Conservation (phyloP, 768 basidiomycete species). For the Leccinum barrowsii region DNA sequence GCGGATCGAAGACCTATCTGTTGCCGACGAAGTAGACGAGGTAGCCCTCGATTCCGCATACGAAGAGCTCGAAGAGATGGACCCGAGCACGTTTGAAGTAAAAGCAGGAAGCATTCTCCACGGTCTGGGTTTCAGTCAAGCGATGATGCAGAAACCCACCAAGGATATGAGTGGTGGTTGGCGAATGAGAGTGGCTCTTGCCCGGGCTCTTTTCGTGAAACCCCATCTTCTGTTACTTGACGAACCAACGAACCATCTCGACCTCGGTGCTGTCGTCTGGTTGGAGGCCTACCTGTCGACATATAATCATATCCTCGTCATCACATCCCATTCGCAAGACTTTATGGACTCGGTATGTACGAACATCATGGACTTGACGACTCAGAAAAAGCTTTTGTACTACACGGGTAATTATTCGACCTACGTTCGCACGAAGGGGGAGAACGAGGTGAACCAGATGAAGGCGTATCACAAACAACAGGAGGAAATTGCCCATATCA, state of each 20-base stretch:
- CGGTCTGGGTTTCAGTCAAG: slow-evolving; percentile 86
- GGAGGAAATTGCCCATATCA: slow-evolving; percentile 97
- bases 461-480: slow-evolving; percentile 99
- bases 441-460: slow-evolving; percentile 99
- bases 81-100: slow-evolving; percentile 91
- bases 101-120: slow-evolving; percentile 97
- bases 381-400: slow-evolving; percentile 89
- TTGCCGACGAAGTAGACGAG: slow-evolving; percentile 89
- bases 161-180: slow-evolving; percentile 99
- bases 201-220: slow-evolving; percentile 92
- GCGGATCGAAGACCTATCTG: slow-evolving; percentile 87
- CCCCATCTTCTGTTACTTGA: slow-evolving; percentile 94
- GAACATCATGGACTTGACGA: slow-evolving; percentile 94
- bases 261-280: slow-evolving; percentile 98
- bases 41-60: slow-evolving; percentile 82
- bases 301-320: slow-evolving; percentile 97
- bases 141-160: slow-evolving; percentile 95
- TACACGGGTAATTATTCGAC: slow-evolving; percentile 96
- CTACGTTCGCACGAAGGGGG: slow-evolving; percentile 92
- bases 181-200: slow-evolving; percentile 98
- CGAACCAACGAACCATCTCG: slow-evolving; percentile 90
- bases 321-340: slow-evolving; percentile 98
- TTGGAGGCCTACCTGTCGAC: slow-evolving; percentile 96
- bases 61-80: slow-evolving; percentile 96
- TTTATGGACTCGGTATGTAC: slow-evolving; percentile 99